A percentile compares a stretch with the other conserved stretches of the same genome.
These are phyloP conservation scores for Larix kaempferi DNA, from an alignment of 75 land plant species.

Conservation along the genomic window DNA sequence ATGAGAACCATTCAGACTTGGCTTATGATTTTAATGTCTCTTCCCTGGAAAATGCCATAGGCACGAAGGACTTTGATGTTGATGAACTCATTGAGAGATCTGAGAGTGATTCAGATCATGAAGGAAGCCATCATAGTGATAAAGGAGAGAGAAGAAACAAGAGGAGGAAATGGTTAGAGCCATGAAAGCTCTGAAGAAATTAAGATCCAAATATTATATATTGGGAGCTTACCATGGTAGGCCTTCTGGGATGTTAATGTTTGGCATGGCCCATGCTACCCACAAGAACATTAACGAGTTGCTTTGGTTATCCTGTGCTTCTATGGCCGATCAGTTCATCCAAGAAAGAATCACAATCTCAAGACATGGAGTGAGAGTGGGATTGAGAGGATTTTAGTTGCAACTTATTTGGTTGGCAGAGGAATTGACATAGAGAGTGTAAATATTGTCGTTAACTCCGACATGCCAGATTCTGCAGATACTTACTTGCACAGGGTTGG, in stretches of 20 bases:
- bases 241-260: conserved; percentile 85
- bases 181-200: conserved; percentile 26
- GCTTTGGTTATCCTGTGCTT: conserved; percentile 91
- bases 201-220: conserved; percentile 64
- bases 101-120: conserved; percentile 4
- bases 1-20: conserved; percentile 80
- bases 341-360: conserved; percentile 84
- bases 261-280: conserved; percentile 68
- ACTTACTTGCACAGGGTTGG: too few relatives aligned
- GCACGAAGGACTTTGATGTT: conserved; percentile 37
- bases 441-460: too few relatives aligned
- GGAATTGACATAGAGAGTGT: too few relatives aligned
- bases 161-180: conserved; percentile 36
- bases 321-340: conserved; percentile 94
- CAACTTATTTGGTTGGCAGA: too few relatives aligned
- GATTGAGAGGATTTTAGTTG: too few relatives aligned
- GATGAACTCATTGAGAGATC: not conserved
- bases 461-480: too few relatives aligned
- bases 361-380: too few relatives aligned
- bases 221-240: conserved; percentile 88
- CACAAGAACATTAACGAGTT: conserved; percentile 87
- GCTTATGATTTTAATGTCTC: conserved; percentile 67
- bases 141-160: conserved; percentile 16
- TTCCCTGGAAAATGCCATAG: conserved; percentile 50
- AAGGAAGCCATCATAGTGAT: conserved; percentile 23